phyloP scores from a whole-genome alignment of 768 basidiomycete genomes.

The Russula compacta region DNA sequence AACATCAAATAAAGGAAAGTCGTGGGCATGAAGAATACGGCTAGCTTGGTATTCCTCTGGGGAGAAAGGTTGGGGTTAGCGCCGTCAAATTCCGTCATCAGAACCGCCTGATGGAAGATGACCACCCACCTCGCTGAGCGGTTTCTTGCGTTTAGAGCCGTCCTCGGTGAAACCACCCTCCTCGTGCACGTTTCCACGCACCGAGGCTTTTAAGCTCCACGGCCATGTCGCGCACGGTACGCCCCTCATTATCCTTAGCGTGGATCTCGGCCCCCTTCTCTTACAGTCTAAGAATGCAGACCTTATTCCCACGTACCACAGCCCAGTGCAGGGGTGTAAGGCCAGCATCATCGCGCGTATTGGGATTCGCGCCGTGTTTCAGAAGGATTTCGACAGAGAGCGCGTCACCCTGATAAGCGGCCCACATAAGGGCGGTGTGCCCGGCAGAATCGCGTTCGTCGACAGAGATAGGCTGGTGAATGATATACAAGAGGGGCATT shows the following conservation, averaged over 20 bases:
- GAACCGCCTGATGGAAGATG: not conserved
- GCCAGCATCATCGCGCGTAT: conserved; percentile 69
- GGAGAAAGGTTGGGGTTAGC: not conserved
- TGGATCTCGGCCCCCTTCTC: conserved; percentile 79
- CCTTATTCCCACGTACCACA: conserved; percentile 87
- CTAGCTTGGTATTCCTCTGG: conserved; percentile 73
- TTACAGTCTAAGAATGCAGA: conserved; percentile 74
- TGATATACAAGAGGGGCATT: conserved; percentile 86
- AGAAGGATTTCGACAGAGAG: conserved; percentile 87
- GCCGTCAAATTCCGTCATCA: not conserved
- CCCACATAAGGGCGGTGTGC: conserved; percentile 97
- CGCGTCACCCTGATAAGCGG: conserved; percentile 96
- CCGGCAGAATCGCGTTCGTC: conserved; percentile 88
- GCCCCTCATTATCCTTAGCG: conserved; percentile 72
- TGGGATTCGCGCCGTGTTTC: conserved; percentile 75
- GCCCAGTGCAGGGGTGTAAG: conserved; percentile 95
- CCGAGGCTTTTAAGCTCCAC: conserved; percentile 83
- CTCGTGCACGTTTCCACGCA: conserved; percentile 80
- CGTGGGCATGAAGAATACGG: conserved; percentile 70
- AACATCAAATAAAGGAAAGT: conserved; percentile 79
- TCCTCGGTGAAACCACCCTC: conserved; percentile 80
- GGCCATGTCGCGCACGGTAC: conserved; percentile 93
- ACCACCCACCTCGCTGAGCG: conserved; percentile 57
- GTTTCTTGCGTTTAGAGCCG: conserved; percentile 54
- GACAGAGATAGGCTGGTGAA: conserved; percentile 89